A percentile compares a stretch with the other conserved stretches of the same genome.
Evolutionary conservation across 768 basidiomycete genomes (phyloP).

Genomic region (Dioszegia aurantiaca): DNA sequence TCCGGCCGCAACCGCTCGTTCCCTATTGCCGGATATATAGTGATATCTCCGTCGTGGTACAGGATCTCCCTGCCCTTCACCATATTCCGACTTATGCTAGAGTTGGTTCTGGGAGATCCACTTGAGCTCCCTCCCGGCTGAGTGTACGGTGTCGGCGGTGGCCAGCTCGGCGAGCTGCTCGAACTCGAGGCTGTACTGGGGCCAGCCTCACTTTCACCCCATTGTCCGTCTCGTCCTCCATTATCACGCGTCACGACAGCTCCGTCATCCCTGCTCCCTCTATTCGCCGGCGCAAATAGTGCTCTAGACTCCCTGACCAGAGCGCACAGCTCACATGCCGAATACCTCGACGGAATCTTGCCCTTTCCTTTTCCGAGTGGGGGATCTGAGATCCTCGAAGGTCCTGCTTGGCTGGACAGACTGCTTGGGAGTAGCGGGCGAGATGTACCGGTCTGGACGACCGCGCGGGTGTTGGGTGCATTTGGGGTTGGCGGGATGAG

Average conservation of each 20-base stretch:
- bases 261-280: background rate
- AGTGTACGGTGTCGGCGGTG: no score
- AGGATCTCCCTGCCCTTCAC: slow-evolving; percentile 28
- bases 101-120: no score
- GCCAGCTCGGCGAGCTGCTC: background rate
- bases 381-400: background rate
- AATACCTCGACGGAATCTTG: slow-evolving; percentile 8
- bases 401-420: background rate
- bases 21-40: slow-evolving; percentile 31
- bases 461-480: background rate
- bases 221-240: background rate
- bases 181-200: background rate
- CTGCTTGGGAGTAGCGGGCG: slow-evolving; percentile 5
- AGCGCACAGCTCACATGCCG: slow-evolving; percentile 5
- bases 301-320: background rate
- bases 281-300: background rate
- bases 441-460: background rate
- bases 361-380: background rate
- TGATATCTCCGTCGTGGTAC: slow-evolving; percentile 34
- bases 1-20: slow-evolving; percentile 32
- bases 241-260: background rate
- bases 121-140: no score
- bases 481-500: slow-evolving; percentile 1
- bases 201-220: background rate
- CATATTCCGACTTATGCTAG: background rate